Conservation (phyloP, 2,329 filamentous ascomycete species). For the Coleophoma eucalyptorum region DNA sequence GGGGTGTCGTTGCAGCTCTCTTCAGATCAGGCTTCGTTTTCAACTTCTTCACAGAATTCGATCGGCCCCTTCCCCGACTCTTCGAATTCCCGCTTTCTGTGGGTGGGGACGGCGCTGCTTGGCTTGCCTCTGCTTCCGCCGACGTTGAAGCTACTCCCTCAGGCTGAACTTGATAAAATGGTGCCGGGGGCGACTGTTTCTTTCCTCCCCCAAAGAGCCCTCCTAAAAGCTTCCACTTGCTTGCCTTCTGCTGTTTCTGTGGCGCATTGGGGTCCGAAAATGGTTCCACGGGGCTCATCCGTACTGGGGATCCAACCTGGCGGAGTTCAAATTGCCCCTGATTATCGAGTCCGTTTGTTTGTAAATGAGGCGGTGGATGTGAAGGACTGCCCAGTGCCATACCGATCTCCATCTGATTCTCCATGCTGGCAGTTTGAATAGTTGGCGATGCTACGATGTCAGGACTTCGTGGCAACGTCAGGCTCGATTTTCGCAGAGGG, state of each 20-base stretch:
- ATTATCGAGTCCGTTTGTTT: conserved; percentile 9
- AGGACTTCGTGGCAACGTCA: conserved; percentile 5
- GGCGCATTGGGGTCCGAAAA: conserved; percentile 3
- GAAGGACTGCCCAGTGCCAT: conserved; percentile 71
- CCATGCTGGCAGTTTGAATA: conserved; percentile 8
- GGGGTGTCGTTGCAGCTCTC: conserved; percentile 21
- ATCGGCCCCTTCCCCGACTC: conserved; percentile 13
- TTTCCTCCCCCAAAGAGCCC: conserved; percentile 37
- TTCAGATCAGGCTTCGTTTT: conserved; percentile 19
- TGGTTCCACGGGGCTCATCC: conserved; percentile 10
- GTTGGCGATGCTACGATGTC: conserved; percentile 15
- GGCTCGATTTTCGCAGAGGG: conserved; percentile 7
- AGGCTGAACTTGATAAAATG: conserved; percentile 26
- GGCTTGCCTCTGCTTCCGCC: conserved; percentile 2
- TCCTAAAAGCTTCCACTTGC: conserved; percentile 58
- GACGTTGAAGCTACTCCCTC: conserved; percentile 9
- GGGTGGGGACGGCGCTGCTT: not conserved
- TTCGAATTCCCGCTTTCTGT: conserved; percentile 7
- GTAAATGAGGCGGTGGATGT: conserved; percentile 23
- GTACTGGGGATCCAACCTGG: conserved; percentile 16
- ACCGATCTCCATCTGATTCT: conserved; percentile 47
- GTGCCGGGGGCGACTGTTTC: conserved; percentile 30
- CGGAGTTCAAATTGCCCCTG: not conserved
- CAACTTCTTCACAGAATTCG: conserved; percentile 16
- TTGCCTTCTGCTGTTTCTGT: conserved; percentile 35